Percentiles rank a stretch among this genome's conserved stretches.
These are phyloP conservation scores for Tirmania nivea DNA, from an alignment of 495 filamentous ascomycete species.

Conservation along the genomic window DNA sequence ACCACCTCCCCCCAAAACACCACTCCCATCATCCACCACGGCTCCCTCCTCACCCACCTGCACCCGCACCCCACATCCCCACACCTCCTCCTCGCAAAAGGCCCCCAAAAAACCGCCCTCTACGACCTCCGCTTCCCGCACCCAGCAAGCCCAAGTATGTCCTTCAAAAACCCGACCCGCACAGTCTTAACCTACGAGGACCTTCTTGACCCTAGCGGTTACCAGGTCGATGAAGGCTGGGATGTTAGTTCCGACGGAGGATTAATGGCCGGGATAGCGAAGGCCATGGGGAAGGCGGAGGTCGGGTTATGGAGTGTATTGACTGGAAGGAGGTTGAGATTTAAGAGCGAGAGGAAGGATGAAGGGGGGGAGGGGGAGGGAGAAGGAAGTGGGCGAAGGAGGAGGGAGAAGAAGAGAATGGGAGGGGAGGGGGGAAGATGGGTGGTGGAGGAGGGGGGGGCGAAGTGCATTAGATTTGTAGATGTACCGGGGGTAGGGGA, in stretches of 20 bases:
- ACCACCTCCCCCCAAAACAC: neutral
- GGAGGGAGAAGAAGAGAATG: neutral
- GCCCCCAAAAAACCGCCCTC: slow-evolving; percentile 8
- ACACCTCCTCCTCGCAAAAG: slow-evolving; percentile 9
- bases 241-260: slow-evolving; percentile 7
- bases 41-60: slow-evolving; percentile 6
- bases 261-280: slow-evolving; percentile 5
- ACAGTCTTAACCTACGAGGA: slow-evolving; percentile 6
- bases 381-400: neutral
- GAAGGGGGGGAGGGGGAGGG: neutral
- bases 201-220: slow-evolving; percentile 1
- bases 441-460: neutral
- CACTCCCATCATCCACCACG: slow-evolving; percentile 6
- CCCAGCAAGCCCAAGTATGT: slow-evolving; percentile 3
- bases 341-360: slow-evolving; percentile 6
- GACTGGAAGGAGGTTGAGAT: slow-evolving; percentile 8
- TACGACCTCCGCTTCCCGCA: slow-evolving; percentile 17
- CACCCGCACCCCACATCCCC: slow-evolving; percentile 1
- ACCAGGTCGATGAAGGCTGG: slow-evolving; percentile 9
- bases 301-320: slow-evolving; percentile 8
- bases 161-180: slow-evolving; percentile 4
- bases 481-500: neutral
- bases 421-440: neutral
- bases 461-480: neutral
- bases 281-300: slow-evolving; percentile 6